Conservation (phyloP, 352 stramenopile species). For the Pythium rishiriense region DNA sequence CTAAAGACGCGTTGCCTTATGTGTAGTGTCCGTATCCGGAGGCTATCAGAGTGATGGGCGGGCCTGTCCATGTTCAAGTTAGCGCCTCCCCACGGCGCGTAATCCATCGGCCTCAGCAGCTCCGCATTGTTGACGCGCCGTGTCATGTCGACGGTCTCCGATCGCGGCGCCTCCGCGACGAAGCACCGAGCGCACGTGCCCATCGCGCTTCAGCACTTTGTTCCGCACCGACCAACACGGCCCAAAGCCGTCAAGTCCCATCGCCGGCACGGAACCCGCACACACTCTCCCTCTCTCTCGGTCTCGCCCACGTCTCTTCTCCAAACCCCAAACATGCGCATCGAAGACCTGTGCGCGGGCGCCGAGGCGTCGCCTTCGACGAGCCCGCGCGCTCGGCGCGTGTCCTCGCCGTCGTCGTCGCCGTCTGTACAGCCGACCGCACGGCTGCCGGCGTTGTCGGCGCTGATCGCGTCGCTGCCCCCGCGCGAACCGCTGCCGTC, state of each 20-base stretch:
- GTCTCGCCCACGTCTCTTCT: too few relatives aligned
- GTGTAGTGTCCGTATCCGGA: background rate
- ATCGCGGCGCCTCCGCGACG: background rate
- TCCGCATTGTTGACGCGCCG: background rate
- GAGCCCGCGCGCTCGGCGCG: background rate
- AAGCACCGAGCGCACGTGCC: background rate
- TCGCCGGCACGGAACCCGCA: too few relatives aligned
- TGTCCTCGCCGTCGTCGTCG: background rate
- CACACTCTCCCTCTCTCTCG: too few relatives aligned
- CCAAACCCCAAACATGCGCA: constrained; percentile 4
- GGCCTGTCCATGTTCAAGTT: constrained; percentile 7
- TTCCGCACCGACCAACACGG: too few relatives aligned
- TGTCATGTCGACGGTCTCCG: background rate
- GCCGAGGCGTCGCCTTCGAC: background rate
- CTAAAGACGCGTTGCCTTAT: too few relatives aligned
- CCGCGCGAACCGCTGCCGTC: background rate
- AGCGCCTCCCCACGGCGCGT: background rate
- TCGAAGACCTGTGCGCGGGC: constrained; percentile 9
- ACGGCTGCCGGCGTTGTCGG: constrained; percentile 1
- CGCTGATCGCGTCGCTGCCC: background rate
- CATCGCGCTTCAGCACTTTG: background rate
- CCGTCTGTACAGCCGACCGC: background rate
- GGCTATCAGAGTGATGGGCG: background rate
- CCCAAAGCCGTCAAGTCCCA: too few relatives aligned
- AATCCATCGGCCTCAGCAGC: background rate